Evolutionary conservation across 2,329 filamentous ascomycete genomes (phyloP).

Genomic region (Waltergamsia citrina): DNA sequence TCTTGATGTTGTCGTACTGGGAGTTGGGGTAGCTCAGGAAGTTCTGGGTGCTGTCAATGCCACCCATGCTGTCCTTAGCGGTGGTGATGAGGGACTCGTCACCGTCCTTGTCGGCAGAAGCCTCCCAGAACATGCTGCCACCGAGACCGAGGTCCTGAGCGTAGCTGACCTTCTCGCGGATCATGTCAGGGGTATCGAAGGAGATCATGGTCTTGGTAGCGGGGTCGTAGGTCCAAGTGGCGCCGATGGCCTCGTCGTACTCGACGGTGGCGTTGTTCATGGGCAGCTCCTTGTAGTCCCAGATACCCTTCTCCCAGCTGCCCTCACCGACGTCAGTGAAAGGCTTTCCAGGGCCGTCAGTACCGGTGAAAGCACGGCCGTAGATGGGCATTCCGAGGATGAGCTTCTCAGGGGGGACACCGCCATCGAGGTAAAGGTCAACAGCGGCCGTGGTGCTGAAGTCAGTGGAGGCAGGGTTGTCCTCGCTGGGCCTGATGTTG

Average conservation of each 20-base stretch:
- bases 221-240: constrained; percentile 63
- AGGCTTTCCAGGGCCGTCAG: constrained; percentile 54
- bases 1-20: constrained; percentile 44
- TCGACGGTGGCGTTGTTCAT: constrained; percentile 45
- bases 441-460: constrained; percentile 62
- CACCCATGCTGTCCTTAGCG: constrained; percentile 26
- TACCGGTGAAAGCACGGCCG: constrained; percentile 19
- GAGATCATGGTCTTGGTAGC: constrained; percentile 53
- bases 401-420: constrained; percentile 57
- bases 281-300: constrained; percentile 75
- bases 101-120: constrained; percentile 54
- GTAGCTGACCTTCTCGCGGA: constrained; percentile 54
- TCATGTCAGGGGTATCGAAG: constrained; percentile 57
- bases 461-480: constrained; percentile 51
- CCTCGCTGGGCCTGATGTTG: constrained; percentile 52
- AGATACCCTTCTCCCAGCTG: constrained; percentile 65
- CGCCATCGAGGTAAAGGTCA: constrained; percentile 51
- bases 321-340: constrained; percentile 58
- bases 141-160: constrained; percentile 54
- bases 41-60: constrained; percentile 37
- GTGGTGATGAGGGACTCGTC: constrained; percentile 50
- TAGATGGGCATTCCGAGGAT: constrained; percentile 67
- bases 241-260: constrained; percentile 48
- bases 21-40: constrained; percentile 41
- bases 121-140: constrained; percentile 83